Evolutionary conservation across 257 asterid genomes (phyloP), one percentile per base, ranked within the genome.

Genomic region (Salvia miltiorrhiza): DNA sequence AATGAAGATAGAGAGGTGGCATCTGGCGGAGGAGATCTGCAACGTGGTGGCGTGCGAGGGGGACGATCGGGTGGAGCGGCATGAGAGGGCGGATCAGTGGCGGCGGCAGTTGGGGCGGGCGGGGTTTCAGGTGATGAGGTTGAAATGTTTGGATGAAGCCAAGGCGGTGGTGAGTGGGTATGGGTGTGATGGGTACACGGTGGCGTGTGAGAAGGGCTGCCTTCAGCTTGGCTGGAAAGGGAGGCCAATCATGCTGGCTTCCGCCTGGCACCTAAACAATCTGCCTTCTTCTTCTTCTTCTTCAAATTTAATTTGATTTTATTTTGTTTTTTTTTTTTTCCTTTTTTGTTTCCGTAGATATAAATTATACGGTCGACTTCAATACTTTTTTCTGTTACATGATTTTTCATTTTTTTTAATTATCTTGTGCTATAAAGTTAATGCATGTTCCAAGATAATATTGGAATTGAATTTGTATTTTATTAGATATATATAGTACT

Each of bases 151-250:
- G 79, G 67, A 72, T 32, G 75, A 79, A 52, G 84, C 49, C 3
- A 57, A 63, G 20, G 26, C 9, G 71, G 63, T 82, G 86, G 50
- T 84, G 33, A 60, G 79, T n/a, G 77, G 66, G 19, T 84, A 79
- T 71, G 87, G 83, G 24, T 70, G 73, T 56, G 84, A 82, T 53
- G 85, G 87, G 19, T 87, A 78, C 58, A 84, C 82, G 24, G 67
- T 85, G 43, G 75, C 19, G 69, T 65, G 48, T n/a, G 89, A 87
- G 24, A 87, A 87, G 71, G 90, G 90, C 0, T 81, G 87, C 76
- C 83, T 87, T 55, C 81, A 79, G 61, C 85, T 87, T 21, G 90
- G 94, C 63, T 85, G 94, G 94, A 87, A 81, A 78, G 94, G 94
- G 61, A 81, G 86, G 73, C 79, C 90, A 5, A 79, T 87, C 59